phyloP scores from a whole-genome alignment of 2,329 filamentous ascomycete genomes.

The Botrytis sinoallii region DNA sequence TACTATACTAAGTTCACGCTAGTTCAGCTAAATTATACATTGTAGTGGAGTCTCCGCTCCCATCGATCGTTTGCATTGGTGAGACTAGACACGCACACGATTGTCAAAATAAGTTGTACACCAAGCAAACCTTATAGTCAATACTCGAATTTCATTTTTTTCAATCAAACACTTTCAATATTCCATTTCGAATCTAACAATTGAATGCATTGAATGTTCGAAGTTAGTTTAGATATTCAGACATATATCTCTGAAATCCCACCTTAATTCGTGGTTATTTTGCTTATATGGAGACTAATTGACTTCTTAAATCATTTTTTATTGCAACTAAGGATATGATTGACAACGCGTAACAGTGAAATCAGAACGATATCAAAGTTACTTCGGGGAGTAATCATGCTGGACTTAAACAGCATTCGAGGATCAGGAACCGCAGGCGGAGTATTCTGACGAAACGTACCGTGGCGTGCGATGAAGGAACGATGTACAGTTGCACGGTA shows the following conservation, averaged over 20 bases:
- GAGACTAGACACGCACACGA: background rate
- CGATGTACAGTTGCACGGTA: background rate
- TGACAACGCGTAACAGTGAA: background rate
- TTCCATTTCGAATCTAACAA: background rate
- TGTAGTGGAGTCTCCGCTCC: background rate
- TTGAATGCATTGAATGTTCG: background rate
- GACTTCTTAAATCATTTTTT: background rate
- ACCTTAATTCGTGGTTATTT: background rate
- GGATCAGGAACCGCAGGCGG: background rate
- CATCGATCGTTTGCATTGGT: background rate
- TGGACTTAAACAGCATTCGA: background rate
- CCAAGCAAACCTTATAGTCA: background rate
- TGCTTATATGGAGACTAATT: background rate
- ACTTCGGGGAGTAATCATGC: background rate
- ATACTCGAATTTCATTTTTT: background rate
- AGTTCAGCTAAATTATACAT: background rate
- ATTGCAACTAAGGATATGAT: background rate
- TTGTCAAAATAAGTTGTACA: background rate
- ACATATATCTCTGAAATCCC: background rate
- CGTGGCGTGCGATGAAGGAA: background rate
- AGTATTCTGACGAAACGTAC: background rate
- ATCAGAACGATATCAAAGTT: background rate
- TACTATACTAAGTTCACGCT: background rate
- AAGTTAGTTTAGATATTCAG: background rate
- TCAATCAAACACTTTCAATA: background rate